Evolutionary conservation across 2,329 filamentous ascomycete genomes (phyloP), one percentile per base, ranked within the genome.

Genomic region (Apiospora marii): DNA sequence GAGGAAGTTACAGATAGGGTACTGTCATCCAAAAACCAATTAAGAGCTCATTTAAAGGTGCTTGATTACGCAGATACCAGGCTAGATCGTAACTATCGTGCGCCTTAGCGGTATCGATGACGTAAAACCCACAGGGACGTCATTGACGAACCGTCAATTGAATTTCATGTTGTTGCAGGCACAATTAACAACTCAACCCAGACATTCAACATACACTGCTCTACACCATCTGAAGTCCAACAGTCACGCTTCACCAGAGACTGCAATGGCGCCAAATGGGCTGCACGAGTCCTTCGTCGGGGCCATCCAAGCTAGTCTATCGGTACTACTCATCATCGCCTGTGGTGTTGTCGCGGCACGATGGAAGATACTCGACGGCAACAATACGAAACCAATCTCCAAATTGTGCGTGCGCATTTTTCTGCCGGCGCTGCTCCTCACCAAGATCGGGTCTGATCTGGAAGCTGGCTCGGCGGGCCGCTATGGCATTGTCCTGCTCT

Each of bases 401-500:
- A 83, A 84, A 51, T 78, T 87, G 6, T 87, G 85, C 74, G 85
- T 87, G 22, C 82, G 83, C 46, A 80, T 87, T 71, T 87, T 87
- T 69, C 79, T 87, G 7, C 86, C 85, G 0, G 84, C 84, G 0
- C 79, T 87, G 12, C 79, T 87, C 12, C 78, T 87, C 75, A 84
- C 83, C 19, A 84, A 86, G 73, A 81, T 87, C 49, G 86, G 85
- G 12, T 78, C 81, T 4, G 79, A 86, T 74, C 78, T 86, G 34
- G 81, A 84, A 68, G 70, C 78, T 3, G 81, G 78, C 0, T 82
- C 81, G 2, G 48, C 85, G 84, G 75, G 76, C 80, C n/a, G 76
- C 83, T 61, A 79, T 85, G 10, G 73, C 85, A 5, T 46, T 83
- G 16, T 64, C 19, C 10, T 64, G 34, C 19, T 64, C 58, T 64